Percentiles rank a stretch among this genome's conserved stretches.
phyloP scores from a whole-genome alignment of 2,329 filamentous ascomycete species.

The Xylariales sp. region DNA sequence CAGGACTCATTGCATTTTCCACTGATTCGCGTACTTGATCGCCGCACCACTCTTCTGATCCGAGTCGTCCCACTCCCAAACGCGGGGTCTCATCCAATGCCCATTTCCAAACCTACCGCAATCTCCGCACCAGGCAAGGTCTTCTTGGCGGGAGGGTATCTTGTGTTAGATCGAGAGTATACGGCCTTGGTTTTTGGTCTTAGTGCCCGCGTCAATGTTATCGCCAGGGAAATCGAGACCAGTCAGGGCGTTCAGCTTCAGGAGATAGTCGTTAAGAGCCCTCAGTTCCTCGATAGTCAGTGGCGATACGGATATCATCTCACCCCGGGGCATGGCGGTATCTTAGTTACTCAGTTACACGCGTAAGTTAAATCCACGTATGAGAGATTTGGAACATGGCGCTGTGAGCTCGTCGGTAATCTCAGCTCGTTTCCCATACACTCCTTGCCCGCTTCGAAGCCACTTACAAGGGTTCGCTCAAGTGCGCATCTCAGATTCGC shows the following conservation, averaged over 20 bases:
- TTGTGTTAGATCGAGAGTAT: constrained; percentile 84
- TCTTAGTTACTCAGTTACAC: constrained; percentile 73
- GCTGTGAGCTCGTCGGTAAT: too few relatives aligned
- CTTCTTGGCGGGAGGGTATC: constrained; percentile 87
- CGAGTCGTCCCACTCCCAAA: too few relatives aligned
- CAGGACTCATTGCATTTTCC: too few relatives aligned
- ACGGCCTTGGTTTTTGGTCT: constrained; percentile 70
- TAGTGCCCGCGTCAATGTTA: constrained; percentile 61
- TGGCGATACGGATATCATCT: constrained; percentile 84
- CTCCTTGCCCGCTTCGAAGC: too few relatives aligned
- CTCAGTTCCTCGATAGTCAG: constrained; percentile 80
- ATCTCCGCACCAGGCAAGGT: constrained; percentile 96
- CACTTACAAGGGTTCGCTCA: too few relatives aligned
- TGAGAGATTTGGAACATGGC: too few relatives aligned
- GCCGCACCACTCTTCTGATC: too few relatives aligned
- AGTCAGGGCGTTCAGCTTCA: constrained; percentile 59
- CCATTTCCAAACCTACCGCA: constrained; percentile 35
- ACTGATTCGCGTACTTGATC: too few relatives aligned
- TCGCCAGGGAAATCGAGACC: constrained; percentile 53
- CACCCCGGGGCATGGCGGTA: constrained; percentile 67
- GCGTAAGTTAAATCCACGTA: constrained; percentile 59
- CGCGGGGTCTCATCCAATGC: too few relatives aligned
- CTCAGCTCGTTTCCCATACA: constrained; percentile 2
- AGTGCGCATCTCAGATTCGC: too few relatives aligned
- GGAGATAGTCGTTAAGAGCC: constrained; percentile 82